These are phyloP conservation scores for Stellera chamaejasme DNA, from an alignment of 345 rosid species.

Conservation along the genomic window DNA sequence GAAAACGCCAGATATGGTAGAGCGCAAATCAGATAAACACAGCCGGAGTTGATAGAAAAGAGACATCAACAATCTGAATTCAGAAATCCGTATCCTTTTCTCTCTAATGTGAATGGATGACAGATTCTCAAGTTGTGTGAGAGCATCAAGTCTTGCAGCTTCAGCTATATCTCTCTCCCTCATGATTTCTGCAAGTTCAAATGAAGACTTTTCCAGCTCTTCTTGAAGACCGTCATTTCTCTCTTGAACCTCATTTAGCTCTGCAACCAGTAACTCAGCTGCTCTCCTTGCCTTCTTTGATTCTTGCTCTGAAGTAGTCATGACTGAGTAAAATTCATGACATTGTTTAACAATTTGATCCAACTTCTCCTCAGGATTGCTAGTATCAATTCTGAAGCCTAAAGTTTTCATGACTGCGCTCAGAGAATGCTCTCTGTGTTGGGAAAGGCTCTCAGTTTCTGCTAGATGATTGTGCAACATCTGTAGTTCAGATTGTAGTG, in stretches of 20 bases:
- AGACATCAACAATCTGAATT: slow-evolving; percentile 35
- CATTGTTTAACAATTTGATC: slow-evolving; percentile 38
- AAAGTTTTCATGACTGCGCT: slow-evolving; percentile 34
- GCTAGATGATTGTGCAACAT: slow-evolving; percentile 45
- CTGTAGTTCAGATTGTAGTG: slow-evolving; percentile 55
- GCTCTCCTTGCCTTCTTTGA: slow-evolving; percentile 75
- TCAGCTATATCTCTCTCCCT: slow-evolving; percentile 46
- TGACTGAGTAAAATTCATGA: slow-evolving; percentile 44
- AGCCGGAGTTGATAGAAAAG: slow-evolving; percentile 39
- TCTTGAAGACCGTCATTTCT: slow-evolving; percentile 86
- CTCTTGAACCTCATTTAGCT: slow-evolving; percentile 90
- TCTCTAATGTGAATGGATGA: slow-evolving; percentile 38
- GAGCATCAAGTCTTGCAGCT: slow-evolving; percentile 56
- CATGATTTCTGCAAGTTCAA: slow-evolving; percentile 42
- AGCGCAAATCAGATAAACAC: slow-evolving; percentile 33
- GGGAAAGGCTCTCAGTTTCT: slow-evolving; percentile 48
- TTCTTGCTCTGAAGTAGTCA: slow-evolving; percentile 58
- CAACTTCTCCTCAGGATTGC: slow-evolving; percentile 63
- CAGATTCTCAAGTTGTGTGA: slow-evolving; percentile 39
- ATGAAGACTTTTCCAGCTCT: slow-evolving; percentile 41
- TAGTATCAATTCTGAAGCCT: slow-evolving; percentile 39
- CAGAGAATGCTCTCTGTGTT: slow-evolving; percentile 52
- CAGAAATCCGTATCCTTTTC: slow-evolving; percentile 40
- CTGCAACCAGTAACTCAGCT: slow-evolving; percentile 83
- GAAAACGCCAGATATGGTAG: slow-evolving; percentile 37